Conservation (phyloP, 257 asterid species). For the Solanum arcanum region DNA sequence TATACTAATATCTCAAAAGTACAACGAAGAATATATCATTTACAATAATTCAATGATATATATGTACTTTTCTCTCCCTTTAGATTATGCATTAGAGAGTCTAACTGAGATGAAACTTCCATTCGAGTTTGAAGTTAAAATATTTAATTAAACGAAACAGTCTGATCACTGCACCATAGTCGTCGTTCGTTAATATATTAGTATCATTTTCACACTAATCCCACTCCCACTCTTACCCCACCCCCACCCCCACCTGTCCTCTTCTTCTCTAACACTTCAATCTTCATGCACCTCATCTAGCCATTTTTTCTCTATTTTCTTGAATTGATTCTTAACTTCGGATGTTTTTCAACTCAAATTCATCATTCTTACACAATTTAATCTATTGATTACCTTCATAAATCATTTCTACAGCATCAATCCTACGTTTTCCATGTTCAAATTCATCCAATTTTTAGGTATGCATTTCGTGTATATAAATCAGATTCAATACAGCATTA, state of each 20-base stretch:
- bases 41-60: fast-evolving
- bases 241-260: neutral
- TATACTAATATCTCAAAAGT: no score
- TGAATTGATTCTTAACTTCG: neutral
- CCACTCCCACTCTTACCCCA: neutral
- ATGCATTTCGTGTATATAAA: neutral
- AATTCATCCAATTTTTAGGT: neutral
- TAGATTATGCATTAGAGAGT: no score
- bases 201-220: neutral
- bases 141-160: fast-evolving
- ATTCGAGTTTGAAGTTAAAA: fast-evolving
- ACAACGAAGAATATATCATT: fast-evolving
- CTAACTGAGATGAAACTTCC: neutral
- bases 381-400: neutral
- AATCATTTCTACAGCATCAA: neutral
- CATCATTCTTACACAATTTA: neutral
- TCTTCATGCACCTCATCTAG: neutral
- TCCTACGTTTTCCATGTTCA: neutral
- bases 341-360: neutral
- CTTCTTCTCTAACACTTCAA: neutral
- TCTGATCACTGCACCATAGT: fast-evolving
- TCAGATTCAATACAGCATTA: neutral
- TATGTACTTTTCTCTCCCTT: no score
- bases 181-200: no score
- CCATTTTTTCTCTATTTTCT: neutral